Evolutionary conservation across 768 basidiomycete genomes (phyloP).

Genomic region (Mycena galopus): DNA sequence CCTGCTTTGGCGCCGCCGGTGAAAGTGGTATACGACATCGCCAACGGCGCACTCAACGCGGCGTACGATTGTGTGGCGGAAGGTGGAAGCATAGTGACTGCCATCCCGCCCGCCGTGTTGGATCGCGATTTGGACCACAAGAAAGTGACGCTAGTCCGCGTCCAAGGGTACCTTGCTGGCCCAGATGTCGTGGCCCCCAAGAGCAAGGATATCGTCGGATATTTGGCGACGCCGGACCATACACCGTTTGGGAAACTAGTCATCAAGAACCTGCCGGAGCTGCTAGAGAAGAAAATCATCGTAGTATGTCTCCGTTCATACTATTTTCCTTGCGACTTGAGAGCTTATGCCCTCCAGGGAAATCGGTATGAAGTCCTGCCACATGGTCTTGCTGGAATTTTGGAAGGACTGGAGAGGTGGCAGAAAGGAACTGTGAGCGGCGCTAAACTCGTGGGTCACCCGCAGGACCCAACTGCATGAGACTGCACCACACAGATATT

Average conservation of each 20-base stretch:
- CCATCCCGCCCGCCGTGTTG: background rate
- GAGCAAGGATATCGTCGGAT: background rate
- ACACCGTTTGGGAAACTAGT: conserved; percentile 39
- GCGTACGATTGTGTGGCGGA: conserved; percentile 3
- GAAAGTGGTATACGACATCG: conserved; percentile 12
- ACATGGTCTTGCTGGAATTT: conserved; percentile 58
- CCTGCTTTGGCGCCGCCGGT: background rate
- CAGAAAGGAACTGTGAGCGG: conserved; percentile 15
- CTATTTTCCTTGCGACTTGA: background rate
- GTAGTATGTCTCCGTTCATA: background rate
- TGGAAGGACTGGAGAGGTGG: conserved; percentile 50
- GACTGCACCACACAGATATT: too few relatives aligned
- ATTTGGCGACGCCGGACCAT: conserved; percentile 35
- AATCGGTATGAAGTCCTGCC: conserved; percentile 58
- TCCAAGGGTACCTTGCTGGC: background rate
- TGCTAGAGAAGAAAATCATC: conserved; percentile 50
- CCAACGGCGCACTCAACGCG: background rate
- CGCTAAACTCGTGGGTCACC: conserved; percentile 26
- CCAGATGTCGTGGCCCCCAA: background rate
- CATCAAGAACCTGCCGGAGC: conserved; percentile 38
- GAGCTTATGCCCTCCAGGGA: conserved; percentile 46
- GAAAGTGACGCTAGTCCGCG: background rate
- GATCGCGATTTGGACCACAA: background rate
- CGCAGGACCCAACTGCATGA: conserved; percentile 20
- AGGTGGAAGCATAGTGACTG: background rate